Evolutionary conservation across 495 filamentous ascomycete genomes (phyloP), one percentile per base, ranked within the genome.

Genomic region (Podospora sp.): DNA sequence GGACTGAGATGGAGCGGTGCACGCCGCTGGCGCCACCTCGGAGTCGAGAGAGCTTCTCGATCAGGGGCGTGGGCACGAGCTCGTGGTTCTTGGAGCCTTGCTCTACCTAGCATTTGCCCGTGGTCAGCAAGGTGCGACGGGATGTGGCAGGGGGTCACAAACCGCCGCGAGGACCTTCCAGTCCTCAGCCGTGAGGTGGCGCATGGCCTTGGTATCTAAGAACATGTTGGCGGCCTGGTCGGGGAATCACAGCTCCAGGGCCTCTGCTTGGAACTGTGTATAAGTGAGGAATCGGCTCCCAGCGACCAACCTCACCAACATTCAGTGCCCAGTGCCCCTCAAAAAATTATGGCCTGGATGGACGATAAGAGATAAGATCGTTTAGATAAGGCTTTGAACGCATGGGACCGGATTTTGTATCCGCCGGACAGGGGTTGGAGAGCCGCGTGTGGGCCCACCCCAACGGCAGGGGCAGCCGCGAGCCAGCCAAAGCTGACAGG

Each of bases 31-130:
- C 90, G 69, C 91, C 91, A 69, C 91, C 90, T 56, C 91, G 87
- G 36, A 98, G 86, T 55, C 91, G 88, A 2, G 94, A 88, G 20
- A 97, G 83, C 74, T 93, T 89, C 57, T 88, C 86, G 62, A 98
- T 97, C 67, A 99, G 79, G 5, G 92, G 84, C 3, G 94, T 97
- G 1, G 95, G 95, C 20, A 99, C 93, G 46, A 98, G 83, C 81
- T 98, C 95, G 79, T 99, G 95, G 83, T 98, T 98, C 73, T 90
- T 93, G 79, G 90, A 93, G 73, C 94, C 96, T 74, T 88, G 88
- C 78, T 99, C 95, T 71, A 94, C 90, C 93, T 97, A 66, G 72
- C 18, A 51, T 29, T 60, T 18, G 52, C 14, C 22, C 49, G 50
- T 66, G 65, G 62, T 69, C 67, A 67, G 67, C 29, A 22, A 50